Evolutionary conservation across 495 filamentous ascomycete genomes (phyloP).

Genomic region (Penicillium coprophilum): DNA sequence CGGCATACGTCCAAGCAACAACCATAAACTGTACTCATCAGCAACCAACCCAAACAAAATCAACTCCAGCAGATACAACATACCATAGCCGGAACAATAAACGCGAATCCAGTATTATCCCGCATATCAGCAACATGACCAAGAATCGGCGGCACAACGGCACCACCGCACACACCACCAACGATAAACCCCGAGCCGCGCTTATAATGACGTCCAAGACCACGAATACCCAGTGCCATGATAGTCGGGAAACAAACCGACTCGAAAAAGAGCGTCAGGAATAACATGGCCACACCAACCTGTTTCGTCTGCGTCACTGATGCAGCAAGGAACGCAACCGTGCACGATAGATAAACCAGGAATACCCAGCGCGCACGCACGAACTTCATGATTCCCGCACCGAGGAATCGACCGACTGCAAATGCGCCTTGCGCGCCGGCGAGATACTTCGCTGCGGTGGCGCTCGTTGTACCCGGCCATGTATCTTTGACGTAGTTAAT

Average conservation of each 20-base stretch:
- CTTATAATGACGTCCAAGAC: conserved; percentile 60
- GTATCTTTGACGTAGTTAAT: conserved; percentile 54
- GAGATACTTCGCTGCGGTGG: conserved; percentile 52
- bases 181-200: conserved; percentile 58
- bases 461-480: conserved; percentile 33
- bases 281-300: conserved; percentile 53
- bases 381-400: conserved; percentile 52
- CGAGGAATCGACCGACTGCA: conserved; percentile 54
- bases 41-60: not conserved
- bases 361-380: conserved; percentile 54
- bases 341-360: conserved; percentile 38
- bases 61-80: conserved; percentile 7
- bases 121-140: conserved; percentile 50
- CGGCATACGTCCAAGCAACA: conserved; percentile 56
- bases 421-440: conserved; percentile 58
- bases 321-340: conserved; percentile 43
- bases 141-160: conserved; percentile 51
- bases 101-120: conserved; percentile 49
- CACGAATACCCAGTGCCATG: conserved; percentile 59
- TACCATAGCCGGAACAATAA: conserved; percentile 59
- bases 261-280: conserved; percentile 60
- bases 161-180: conserved; percentile 57
- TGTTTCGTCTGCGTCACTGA: conserved; percentile 36
- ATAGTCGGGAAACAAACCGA: conserved; percentile 64
- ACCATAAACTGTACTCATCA: conserved; percentile 41